Evolutionary conservation across 139 green algal genomes (phyloP), one percentile per base, ranked within the genome.

Genomic region (Coccomyxa sp.): DNA sequence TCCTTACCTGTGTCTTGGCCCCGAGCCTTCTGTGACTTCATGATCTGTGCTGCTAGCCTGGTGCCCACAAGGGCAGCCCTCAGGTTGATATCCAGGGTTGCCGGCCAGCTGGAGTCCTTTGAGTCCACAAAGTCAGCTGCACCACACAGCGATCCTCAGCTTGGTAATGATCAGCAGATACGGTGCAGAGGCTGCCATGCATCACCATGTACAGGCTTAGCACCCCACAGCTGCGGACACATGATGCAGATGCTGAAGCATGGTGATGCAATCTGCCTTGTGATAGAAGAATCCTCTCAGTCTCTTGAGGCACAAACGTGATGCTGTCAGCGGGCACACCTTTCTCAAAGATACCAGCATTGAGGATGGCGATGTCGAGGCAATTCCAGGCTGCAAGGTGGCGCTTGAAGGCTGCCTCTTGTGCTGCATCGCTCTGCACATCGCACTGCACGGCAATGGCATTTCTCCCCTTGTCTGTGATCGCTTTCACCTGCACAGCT

Each of bases 301-400:
- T 8, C 27, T 36, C 27, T 72, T 72, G 64, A 38, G 4, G 3
- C 6, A 27, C 12, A 12, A 40, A 36, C 2, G 31, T 2, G 16
- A 73, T 40, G 33, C 4, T 35, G 33, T 73, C n/a, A 73, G 68
- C 68, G 29, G 9, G 68, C 12, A 10, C 29, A 86, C 88, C 90
- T 35, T 71, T 79, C 76, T 95, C 92, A 0, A 74, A 81, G 64
- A 96, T 93, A 55, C 93, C 93, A 33, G 93, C 93, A 72, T 95
- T 97, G 1, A 96, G 82, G 34, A 95, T 70, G 0, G 80, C 87
- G 44, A 92, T 55, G 55, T 93, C 83, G 10, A 94, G 76, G 0
- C 74, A 14, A 29, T 82, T 82, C 74, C 73, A 89, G n/a, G 54
- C 27, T 4, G 68, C 10, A 27, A 90, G 64, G 68, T 94, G 90